Base-by-base conservation (phyloP, 257 asterid species). In the Primulina eburnea region DNA sequence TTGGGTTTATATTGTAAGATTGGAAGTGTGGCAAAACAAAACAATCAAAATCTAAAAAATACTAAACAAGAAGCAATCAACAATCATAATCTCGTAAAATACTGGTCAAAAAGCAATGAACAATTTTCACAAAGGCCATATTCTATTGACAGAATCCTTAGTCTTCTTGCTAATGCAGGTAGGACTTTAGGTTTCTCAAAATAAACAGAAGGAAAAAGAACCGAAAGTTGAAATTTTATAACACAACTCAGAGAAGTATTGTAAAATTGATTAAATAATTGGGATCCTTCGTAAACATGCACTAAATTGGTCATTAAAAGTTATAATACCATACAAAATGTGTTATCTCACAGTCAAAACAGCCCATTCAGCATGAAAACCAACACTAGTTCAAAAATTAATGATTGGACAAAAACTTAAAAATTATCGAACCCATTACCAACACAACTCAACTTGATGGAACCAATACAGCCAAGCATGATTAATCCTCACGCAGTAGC, bases 401-500 rank as follows among this genome's bases (percentile, higher is more conserved):
- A 43, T 43, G 12, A 43, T 18, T 12, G 10, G 2, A 43, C 53
- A 12, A 43, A 43, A 47, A 57, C 11, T 28, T 58, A 32, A 69
- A 64, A 57, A 21, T 61, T 18, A 37, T 34, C 24, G 20, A 40
- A 50, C 38, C 62, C 24, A 16, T 4, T 63, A 24, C 47, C 64
- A 55, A 76, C 11, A 56, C 58, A 64, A 71, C 17, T 26, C 18
- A 70, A 20, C 40, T 33, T 65, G 69, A 28, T 12, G n/a, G 53
- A 14, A 43, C 6, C 43, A 29, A 60, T 24, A 24, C 7, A 57
- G 28, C 34, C 58, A 5, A 35, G 52, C 56, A 68, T 63, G 40
- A 33, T 33, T 64, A 43, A 37, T 64, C 60, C 40, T 53, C 29
- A 62, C 17, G 52, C 74, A 67, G 70, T 67, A 73, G 30, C 59